phyloP scores from a whole-genome alignment of 1,139 yeast species.

The Pneumocystis wakefieldiae region DNA sequence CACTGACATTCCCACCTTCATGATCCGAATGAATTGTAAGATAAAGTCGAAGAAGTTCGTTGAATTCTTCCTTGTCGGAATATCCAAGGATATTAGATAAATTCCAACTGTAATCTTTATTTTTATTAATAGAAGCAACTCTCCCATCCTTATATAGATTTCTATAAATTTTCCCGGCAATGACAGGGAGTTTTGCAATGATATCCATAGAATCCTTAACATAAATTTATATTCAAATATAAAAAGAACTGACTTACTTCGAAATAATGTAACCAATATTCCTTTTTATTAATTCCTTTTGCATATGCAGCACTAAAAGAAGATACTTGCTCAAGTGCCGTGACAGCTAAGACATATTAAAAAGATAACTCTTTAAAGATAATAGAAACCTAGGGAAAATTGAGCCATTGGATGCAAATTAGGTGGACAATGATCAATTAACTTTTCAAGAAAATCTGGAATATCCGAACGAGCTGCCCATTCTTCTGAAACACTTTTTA shows the following conservation, averaged over 20 bases:
- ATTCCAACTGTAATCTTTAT: conserved; percentile 84
- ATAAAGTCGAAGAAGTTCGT: conserved; percentile 84
- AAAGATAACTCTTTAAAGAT: background rate
- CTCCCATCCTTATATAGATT: conserved; percentile 74
- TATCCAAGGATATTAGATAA: conserved; percentile 72
- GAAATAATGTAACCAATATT: conserved; percentile 71
- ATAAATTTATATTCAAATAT: background rate
- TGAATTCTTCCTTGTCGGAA: conserved; percentile 65
- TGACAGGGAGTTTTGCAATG: conserved; percentile 80
- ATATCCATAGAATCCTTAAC: conserved; percentile 56
- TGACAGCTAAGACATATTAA: conserved; percentile 29
- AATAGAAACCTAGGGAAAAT: conserved; percentile 31
- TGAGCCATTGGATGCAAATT: conserved; percentile 59
- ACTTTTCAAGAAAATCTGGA: conserved; percentile 39
- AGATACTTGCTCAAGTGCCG: conserved; percentile 50
- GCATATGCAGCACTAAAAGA: conserved; percentile 50
- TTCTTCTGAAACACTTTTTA: conserved; percentile 38
- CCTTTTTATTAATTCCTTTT: conserved; percentile 45
- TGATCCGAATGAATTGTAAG: conserved; percentile 93
- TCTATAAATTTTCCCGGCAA: conserved; percentile 89
- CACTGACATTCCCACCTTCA: conserved; percentile 97
- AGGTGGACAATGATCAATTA: conserved; percentile 42
- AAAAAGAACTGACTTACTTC: conserved; percentile 26
- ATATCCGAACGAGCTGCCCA: conserved; percentile 43
- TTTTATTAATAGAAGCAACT: conserved; percentile 50